Base-by-base conservation (phyloP, 202 grass and related monocot species). In the Schoenoplectus tabernaemontani region DNA sequence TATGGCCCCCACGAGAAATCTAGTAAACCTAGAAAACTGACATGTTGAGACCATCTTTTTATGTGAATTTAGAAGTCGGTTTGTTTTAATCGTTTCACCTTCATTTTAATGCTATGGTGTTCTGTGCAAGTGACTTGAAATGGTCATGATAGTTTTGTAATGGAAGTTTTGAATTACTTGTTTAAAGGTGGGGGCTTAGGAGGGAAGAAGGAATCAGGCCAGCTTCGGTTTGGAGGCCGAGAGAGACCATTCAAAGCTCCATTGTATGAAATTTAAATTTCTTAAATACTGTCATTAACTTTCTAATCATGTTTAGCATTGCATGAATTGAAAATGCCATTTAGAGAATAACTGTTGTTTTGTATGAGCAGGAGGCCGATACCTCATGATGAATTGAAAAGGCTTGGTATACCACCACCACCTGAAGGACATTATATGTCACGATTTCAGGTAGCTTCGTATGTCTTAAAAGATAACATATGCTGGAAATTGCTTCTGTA, bases 241-340 rank as follows among this genome's bases (percentile, higher is more conserved):
- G 94, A 97, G 89, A 93, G 94, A 82, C 91, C 94, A 86, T 97
- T 97, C 76, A 89, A 87, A 81, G 94, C 94, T 89, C 94, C 94
- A 69, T 84, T 97, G 94, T 97, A 93, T 84, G 85, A 64, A 86
- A 62, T 17, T n/a, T 28, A 30, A 54, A 60, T 69, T 48, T 81
- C 11, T 57, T 41, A 66, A 84, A 53, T 10, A 36, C 3, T 59
- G 4, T 22, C 22, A 12, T 81, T 81, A 43, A 77, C 76, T 30
- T 76, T 64, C 9, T 13, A 34, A 47, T 6, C 7, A 36, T 20
- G 32, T 53, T 54, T 19, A 20, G 15, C 47, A 42, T 59, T 7
- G 60, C 20, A 4, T 15, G 32, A 74, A 57, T 53, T 4, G 17
- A 53, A 50, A 34, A 34, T 78, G 37, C 48, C 48, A 51, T 51